Evolutionary conservation across 805 yeast species (phyloP), one percentile per base, ranked within the genome.

Genomic region (Millerozyma miso): DNA sequence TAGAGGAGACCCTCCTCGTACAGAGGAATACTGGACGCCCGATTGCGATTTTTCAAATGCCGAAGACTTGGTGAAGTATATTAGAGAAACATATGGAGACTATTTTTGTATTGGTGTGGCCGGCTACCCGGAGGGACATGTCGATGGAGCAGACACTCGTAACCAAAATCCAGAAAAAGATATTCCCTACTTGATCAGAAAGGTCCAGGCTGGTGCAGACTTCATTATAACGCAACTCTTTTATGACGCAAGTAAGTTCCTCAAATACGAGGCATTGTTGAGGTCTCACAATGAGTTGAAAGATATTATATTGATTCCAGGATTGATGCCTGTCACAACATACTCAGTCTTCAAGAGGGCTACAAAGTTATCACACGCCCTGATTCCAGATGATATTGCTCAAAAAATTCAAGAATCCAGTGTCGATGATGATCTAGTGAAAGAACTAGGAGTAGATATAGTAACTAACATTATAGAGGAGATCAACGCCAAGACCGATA

Each of bases 101-200:
- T 84, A 81, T 53, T 91, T 91, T 65, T 86, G 96, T 58, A 73
- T 91, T 42, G 99, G 99, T 46, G 99, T 91, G 13, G 99, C 99
- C 1, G 97, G 95, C 1, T 91, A 91, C 62, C 97, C 99, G 6
- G 99, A 91, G 60, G 99, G 99, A 15, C 97, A 91, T 64, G 89
- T 88, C 31, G 96, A 90, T 52, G 91, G 95, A 12, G 74, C 88
- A 1, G 87, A 83, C 52, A 73, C 67, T 37, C 63, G 79, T 6
- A 73, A 72, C 31, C 96, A 89, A 60, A 77, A 80, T 53, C 80
- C 83, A 1, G 58, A 60, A 17, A 74, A 74, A 37, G 99, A 91
- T 62, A 56, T 91, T 37, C 91, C 93, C 4, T 88, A 63, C 57
- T 73, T 93, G 62, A 77, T 81, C 39, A 95, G 88, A 51, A 93